A percentile compares a stretch with the other conserved stretches of the same genome.
phyloP scores from a whole-genome alignment of 1,139 yeast species.

The Sugiyamaella grinbergsii region DNA sequence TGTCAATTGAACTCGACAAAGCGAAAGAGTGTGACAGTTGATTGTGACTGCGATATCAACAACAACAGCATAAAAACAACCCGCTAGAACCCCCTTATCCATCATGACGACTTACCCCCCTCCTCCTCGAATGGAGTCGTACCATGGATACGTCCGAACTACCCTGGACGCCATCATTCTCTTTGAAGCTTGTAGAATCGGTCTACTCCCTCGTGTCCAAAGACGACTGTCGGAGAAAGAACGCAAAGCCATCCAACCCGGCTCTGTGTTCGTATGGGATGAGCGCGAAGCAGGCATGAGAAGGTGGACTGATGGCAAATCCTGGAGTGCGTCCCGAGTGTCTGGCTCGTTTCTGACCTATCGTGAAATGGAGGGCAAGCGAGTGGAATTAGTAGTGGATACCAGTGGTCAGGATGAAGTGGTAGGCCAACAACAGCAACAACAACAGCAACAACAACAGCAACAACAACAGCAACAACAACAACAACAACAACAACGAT shows the following conservation, averaged over 20 bases:
- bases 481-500: neutral
- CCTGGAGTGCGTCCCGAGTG: conserved; percentile 73
- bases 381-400: conserved; percentile 26
- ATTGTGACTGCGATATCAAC: no score
- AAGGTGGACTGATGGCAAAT: conserved; percentile 73
- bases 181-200: conserved; percentile 63
- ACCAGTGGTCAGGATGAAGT: conserved; percentile 1
- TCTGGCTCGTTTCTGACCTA: conserved; percentile 65
- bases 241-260: conserved; percentile 54
- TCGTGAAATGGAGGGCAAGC: conserved; percentile 56
- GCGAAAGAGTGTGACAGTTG: no score
- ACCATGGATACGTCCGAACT: conserved; percentile 59
- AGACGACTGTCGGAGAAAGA: conserved; percentile 63
- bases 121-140: conserved; percentile 53
- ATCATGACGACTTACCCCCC: conserved; percentile 16
- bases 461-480: conserved; percentile 8
- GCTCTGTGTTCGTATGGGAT: conserved; percentile 72
- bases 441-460: neutral
- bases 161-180: conserved; percentile 64
- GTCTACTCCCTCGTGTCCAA: conserved; percentile 58
- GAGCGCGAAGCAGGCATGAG: conserved; percentile 71
- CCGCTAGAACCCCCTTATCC: neutral
- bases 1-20: no score
- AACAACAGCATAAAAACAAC: neutral
- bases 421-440: neutral